phyloP scores from a whole-genome alignment of 129 eudicot species.

The Deinandra increscens region DNA sequence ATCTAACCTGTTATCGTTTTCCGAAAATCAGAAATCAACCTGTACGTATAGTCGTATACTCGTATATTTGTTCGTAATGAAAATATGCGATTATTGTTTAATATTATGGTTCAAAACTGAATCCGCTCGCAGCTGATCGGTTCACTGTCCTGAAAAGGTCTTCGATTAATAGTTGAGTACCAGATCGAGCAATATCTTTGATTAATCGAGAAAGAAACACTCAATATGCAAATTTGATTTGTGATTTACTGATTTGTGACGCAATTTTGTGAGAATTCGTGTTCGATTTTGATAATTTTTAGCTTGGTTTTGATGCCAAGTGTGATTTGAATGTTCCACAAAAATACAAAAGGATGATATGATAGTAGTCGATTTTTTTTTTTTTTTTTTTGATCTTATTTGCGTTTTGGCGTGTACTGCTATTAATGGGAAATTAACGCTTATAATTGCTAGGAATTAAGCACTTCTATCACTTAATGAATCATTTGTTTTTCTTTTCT shows the following conservation, averaged over 20 bases:
- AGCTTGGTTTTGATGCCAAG: constrained; percentile 1
- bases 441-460: too few relatives aligned
- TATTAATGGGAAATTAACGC: background rate
- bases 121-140: background rate
- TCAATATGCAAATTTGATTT: background rate
- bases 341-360: background rate
- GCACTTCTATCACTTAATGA: background rate
- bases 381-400: background rate
- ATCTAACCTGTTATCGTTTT: background rate
- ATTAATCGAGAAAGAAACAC: background rate
- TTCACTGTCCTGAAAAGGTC: background rate
- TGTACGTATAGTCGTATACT: too few relatives aligned
- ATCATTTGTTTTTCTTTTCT: background rate
- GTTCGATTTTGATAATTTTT: background rate
- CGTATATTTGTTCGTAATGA: background rate
- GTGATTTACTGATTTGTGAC: background rate
- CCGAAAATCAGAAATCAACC: background rate
- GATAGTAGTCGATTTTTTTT: background rate
- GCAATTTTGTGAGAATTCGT: background rate
- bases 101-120: background rate
- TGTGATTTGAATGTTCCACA: background rate
- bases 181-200: too few relatives aligned
- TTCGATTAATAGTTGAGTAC: background rate
- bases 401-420: constrained; percentile 2
- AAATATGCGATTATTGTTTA: background rate